These are phyloP conservation scores for Candida germanica DNA, from an alignment of 805 yeast species.

Conservation along the genomic window DNA sequence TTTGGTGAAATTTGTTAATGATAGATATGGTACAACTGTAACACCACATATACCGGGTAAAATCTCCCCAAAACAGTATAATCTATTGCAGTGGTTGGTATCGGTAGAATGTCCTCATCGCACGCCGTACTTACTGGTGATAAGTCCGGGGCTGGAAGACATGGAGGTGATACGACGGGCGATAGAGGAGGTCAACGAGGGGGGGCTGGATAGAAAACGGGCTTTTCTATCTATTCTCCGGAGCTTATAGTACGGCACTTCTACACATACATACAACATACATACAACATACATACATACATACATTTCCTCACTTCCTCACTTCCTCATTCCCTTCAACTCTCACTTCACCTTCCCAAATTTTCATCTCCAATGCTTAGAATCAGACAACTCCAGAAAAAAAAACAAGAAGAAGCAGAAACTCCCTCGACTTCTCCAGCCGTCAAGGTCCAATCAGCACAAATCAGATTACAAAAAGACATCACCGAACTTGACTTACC, in stretches of 20 bases:
- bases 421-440: conserved; percentile 15
- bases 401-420: conserved; percentile 47
- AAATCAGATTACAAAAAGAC: conserved; percentile 73
- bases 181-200: too few relatives aligned
- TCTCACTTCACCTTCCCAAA: too few relatives aligned
- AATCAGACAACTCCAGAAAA: conserved; percentile 56
- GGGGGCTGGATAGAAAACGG: too few relatives aligned
- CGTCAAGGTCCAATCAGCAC: conserved; percentile 52
- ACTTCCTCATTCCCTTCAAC: too few relatives aligned
- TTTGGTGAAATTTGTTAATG: conserved; percentile 7
- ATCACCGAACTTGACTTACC: conserved; percentile 68
- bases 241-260: too few relatives aligned
- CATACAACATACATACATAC: too few relatives aligned
- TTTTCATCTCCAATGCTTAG: too few relatives aligned
- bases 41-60: too few relatives aligned
- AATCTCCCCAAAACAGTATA: background rate
- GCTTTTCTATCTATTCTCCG: too few relatives aligned
- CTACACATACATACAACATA: too few relatives aligned
- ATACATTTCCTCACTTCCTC: conserved; percentile 1
- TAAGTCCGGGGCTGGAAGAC: too few relatives aligned
- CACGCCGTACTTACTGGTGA: conserved; percentile 12
- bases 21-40: background rate
- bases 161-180: too few relatives aligned
- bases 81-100: conserved; percentile 9
- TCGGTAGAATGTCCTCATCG: conserved; percentile 10